phyloP scores from a whole-genome alignment of 768 basidiomycete genomes.

The Pseudohyphozyma bogoriensis region DNA sequence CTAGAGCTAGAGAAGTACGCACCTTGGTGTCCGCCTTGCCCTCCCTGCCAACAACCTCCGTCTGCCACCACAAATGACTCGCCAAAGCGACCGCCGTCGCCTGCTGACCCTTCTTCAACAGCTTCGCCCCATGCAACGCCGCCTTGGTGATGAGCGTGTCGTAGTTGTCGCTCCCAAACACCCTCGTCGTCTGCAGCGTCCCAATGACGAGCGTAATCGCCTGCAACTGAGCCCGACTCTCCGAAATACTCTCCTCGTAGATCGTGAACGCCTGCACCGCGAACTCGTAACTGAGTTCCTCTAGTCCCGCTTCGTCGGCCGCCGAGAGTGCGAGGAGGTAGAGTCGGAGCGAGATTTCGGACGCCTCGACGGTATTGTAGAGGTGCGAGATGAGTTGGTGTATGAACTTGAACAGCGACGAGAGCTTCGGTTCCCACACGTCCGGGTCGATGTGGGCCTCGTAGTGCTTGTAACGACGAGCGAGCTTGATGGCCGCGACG shows the following conservation, averaged over 20 bases:
- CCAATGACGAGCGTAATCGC: constrained; percentile 95
- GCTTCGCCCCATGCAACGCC: constrained; percentile 88
- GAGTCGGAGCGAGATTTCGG: constrained; percentile 75
- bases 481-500: constrained; percentile 82
- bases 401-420: constrained; percentile 84
- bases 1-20: constrained; percentile 6
- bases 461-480: constrained; percentile 75
- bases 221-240: constrained; percentile 86
- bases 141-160: constrained; percentile 98
- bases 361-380: constrained; percentile 81
- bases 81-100: constrained; percentile 87
- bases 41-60: constrained; percentile 45
- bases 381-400: constrained; percentile 86
- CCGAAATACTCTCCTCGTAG: constrained; percentile 94
- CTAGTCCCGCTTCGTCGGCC: constrained; percentile 85
- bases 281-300: constrained; percentile 92
- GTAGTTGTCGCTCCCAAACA: constrained; percentile 91
- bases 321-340: constrained; percentile 95
- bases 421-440: constrained; percentile 76
- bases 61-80: constrained; percentile 99
- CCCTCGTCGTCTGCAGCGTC: constrained; percentile 72
- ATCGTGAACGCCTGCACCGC: constrained; percentile 94
- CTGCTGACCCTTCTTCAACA: constrained; percentile 97
- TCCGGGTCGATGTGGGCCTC: constrained; percentile 41
- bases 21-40: constrained; percentile 48